Base-by-base conservation (phyloP, 1,284 basidiomycete species). In the Chondrostereum purpureum region DNA sequence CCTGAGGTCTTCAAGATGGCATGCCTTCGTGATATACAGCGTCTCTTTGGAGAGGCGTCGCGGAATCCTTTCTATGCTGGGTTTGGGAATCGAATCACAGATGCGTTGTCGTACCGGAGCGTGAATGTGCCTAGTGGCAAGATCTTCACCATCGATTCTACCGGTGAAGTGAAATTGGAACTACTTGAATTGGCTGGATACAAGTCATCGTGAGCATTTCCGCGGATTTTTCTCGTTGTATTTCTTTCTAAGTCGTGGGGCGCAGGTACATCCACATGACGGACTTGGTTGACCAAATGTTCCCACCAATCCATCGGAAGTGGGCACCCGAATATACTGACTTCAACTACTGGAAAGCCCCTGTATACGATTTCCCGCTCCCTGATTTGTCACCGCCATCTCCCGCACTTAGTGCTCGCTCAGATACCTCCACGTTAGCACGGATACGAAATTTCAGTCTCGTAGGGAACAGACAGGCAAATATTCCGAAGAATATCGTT, bases 1-100 rank as follows among this genome's bases (percentile, higher is more conserved):
- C 96, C 96, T 0, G 96, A 99, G 62, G 81, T 99, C 21, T 99
- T 99, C 78, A 99, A 99, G 73, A 99, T 99, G 96, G 95, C 96
- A 2, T 98, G 94, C 27, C 68, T 99, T 52, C 77, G 94, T 31
- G 96, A 99, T 65, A 97, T 99, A 47, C 92, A 93, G 55, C 77
- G 93, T 20, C 66, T 99, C 5, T 99, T 98, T 60, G 89, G 90
- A 5, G 76, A 79, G 18, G 72, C 75, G 22, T 66, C 75, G 5
- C 73, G 78, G 48, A 83, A 82, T 49, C 88, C 91, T 0, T 99
- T 99, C 68, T 99, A 95, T 61, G 92, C 94, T 37, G 96, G 96
- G 2, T 99, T 99, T 62, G 96, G 96, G 3, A 99, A 99, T 61
- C 80, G 96, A 10, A 98, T 99, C 55, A 99, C 96, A 3, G 96